These are phyloP conservation scores for Musa troglodytarum DNA, from an alignment of 176 grass and related monocot species.

Conservation along the genomic window DNA sequence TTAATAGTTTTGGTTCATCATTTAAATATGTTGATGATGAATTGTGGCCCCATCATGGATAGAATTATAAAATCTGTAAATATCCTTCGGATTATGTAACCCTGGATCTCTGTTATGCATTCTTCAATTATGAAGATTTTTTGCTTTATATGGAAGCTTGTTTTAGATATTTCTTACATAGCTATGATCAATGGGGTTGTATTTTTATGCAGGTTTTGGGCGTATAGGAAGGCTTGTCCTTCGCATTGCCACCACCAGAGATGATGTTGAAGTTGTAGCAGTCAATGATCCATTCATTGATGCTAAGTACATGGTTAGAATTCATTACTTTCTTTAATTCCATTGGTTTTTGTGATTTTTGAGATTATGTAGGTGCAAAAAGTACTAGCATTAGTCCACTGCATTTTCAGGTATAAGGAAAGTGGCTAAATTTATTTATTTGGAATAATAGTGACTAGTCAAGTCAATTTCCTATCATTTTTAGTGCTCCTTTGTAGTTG, in stretches of 20 bases:
- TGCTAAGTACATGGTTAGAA: constrained; percentile 94
- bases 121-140: neutral
- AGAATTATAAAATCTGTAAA: neutral
- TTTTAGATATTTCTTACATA: neutral
- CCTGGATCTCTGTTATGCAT: neutral
- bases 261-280: constrained; percentile 97
- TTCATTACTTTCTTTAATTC: neutral
- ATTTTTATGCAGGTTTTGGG: constrained; percentile 60
- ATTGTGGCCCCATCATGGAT: neutral
- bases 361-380: too few relatives aligned
- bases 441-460: too few relatives aligned
- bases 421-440: too few relatives aligned
- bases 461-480: too few relatives aligned
- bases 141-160: neutral
- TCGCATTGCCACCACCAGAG: constrained; percentile 78
- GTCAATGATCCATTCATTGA: constrained; percentile 97
- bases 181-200: neutral
- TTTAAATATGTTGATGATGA: neutral
- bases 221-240: constrained; percentile 89
- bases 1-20: too few relatives aligned
- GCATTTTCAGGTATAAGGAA: too few relatives aligned
- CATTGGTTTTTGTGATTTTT: neutral
- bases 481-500: too few relatives aligned
- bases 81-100: neutral
- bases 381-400: too few relatives aligned